Evolutionary conservation across 495 filamentous ascomycete genomes (phyloP), one percentile per base, ranked within the genome.

Genomic region (Podospora tetraspora): DNA sequence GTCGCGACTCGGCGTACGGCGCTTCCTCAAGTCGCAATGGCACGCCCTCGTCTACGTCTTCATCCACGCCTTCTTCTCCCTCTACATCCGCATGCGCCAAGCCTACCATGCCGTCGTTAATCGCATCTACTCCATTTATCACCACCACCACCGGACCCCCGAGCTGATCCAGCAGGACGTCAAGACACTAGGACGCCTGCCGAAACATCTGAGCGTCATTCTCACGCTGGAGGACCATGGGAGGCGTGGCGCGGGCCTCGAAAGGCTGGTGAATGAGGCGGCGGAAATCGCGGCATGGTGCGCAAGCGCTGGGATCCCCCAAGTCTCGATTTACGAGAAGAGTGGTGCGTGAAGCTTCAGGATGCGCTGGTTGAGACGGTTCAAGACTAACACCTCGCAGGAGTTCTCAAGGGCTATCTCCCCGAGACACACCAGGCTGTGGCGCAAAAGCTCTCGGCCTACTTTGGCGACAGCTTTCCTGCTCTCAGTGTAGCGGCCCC

Each of bases 101-200:
- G 86, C 87, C 43, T 96, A 91, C 75, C 91, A 94, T 78, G 87
- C 87, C 25, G 82, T 95, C 43, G 79, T 87, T 60, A 88, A 93
- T 75, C 88, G 89, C 29, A 78, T 93, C 64, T 84, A 93, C 70
- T 89, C 92, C 12, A 82, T 98, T 68, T 83, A 93, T 25, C 91
- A 93, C 73, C 91, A 99, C 79, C 96, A 98, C 77, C 94, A 98
- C 78, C 89, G 91, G 59, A 94, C 93, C 1, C 95, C 95, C 21
- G 92, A 96, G 80, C 83, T 96, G 67, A 96, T 99, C 70, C 85
- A 87, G 71, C 87, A 89, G 68, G 95, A 99, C 82, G 91, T 97
- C n/a, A 89, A 86, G 72, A 84, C 81, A 2, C 81, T 94, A 66
- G 84, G 80, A 56, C 83, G 88, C 66, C 71, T 97, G 59, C 95